Conservation (phyloP, 139 green algal species). For the Tetradesmus lagerheimii region DNA sequence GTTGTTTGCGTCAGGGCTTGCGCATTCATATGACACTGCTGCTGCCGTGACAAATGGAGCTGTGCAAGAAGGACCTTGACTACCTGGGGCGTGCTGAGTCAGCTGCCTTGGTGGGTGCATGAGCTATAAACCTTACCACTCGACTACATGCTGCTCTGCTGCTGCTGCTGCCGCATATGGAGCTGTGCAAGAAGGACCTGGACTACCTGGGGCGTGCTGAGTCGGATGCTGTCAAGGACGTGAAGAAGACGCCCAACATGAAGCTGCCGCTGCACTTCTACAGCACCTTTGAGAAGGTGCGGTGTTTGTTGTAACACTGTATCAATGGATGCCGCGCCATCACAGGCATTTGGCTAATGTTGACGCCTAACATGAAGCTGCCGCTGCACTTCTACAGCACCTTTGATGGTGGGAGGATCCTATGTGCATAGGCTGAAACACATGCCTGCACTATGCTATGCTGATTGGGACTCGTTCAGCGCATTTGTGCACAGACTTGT, state of each 20-base stretch:
- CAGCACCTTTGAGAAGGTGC: conserved; percentile 25
- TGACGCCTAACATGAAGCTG: conserved; percentile 62
- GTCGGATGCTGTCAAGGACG: conserved; percentile 67
- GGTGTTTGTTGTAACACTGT: too few species aligned
- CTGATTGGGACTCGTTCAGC: too few species aligned
- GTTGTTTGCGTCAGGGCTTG: too few species aligned
- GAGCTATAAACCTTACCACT: not conserved
- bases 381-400: conserved; percentile 36
- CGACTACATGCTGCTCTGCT: not conserved
- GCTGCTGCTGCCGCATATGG: conserved; percentile 42
- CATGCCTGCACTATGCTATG: too few species aligned
- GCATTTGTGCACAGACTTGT: too few species aligned
- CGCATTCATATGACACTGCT: too few species aligned
- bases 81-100: conserved; percentile 66
- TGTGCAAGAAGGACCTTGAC: conserved; percentile 84
- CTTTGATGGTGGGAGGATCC: conserved; percentile 41
- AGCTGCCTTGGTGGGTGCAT: conserved; percentile 55
- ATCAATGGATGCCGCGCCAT: too few species aligned
- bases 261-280: conserved; percentile 55
- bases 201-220: conserved; percentile 68
- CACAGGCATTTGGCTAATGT: too few species aligned
- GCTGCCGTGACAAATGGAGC: conserved; percentile 45
- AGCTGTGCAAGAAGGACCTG: conserved; percentile 83
- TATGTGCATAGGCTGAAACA: too few species aligned
- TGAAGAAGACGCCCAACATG: conserved; percentile 84